Base-by-base conservation (phyloP, 2,329 filamentous ascomycete species). In the Xylaria sp. region DNA sequence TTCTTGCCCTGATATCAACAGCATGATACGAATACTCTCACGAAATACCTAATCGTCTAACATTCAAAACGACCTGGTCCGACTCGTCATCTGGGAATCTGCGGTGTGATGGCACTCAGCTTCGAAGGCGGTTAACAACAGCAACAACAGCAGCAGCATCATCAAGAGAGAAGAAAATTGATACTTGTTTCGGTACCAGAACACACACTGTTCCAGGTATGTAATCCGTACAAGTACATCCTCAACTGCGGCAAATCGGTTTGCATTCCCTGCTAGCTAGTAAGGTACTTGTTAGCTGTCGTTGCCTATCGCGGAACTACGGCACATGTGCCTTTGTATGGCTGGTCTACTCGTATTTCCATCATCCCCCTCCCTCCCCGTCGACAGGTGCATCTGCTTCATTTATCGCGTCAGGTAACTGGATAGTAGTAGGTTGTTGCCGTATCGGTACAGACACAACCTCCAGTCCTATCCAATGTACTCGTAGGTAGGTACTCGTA, bases 301-400 rank as follows among this genome's bases (percentile, higher is more conserved):
- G 23, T 59, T 63, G 59, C 62, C 62, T 60, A 59, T 62, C 62
- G 59, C 62, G 62, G 62, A 62, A 62, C 8, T 35, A 62, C 62
- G 62, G 62, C 62, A 64, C 62, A 62, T 54, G 59, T 51, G 30
- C 47, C 16, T 49, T 18, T 37, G 10, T 34, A 52, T 55, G 35
- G 42, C 48, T 61, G 48, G 54, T 47, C 49, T 47, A 51, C 51
- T 48, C 16, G 16, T 55, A 57, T 58, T 53, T 46, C 49, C 16
- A 50, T 50, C 19, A 30, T 30, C 23, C 48, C 47, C 9, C 16
- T 49, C 47, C 47, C 54, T 52, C 44, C 37, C 53, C 30, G 9
- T 51, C 23, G 51, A 57, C 52, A n/a, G 39, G 37, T 46, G 56
- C 49, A 51, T 34, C n/a, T 13, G 49, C 49, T 51, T 51, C 48